Evolutionary conservation across 495 filamentous ascomycete genomes (phyloP).

Genomic region (Rhypophila decipiens): DNA sequence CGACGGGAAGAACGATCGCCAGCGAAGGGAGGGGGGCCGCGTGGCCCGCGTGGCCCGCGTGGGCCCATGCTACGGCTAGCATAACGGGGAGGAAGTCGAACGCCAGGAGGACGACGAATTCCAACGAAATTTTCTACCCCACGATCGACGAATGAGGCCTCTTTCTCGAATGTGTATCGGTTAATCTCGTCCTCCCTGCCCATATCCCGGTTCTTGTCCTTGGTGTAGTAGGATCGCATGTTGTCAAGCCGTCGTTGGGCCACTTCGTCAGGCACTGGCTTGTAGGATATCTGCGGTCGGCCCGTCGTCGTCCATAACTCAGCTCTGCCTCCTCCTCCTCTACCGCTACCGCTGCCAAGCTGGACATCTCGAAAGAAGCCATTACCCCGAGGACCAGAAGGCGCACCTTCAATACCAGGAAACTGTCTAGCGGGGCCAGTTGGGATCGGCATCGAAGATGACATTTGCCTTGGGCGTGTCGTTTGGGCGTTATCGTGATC

Average conservation of each 20-base stretch:
- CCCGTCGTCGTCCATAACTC: constrained; percentile 28
- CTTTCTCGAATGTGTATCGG: constrained; percentile 73
- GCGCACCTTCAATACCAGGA: constrained; percentile 34
- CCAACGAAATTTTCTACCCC: constrained; percentile 63
- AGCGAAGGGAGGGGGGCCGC: neutral
- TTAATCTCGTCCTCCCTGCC: constrained; percentile 57
- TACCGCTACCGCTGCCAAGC: constrained; percentile 1
- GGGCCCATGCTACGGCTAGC: constrained; percentile 1
- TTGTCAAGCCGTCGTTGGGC: constrained; percentile 60
- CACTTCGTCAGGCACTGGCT: constrained; percentile 45
- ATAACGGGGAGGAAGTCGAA: neutral
- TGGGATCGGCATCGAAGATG: constrained; percentile 24
- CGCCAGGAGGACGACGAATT: constrained; percentile 47
- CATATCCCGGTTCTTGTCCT: constrained; percentile 35
- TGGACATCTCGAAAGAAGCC: constrained; percentile 10
- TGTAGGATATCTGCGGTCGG: constrained; percentile 33
- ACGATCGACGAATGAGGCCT: constrained; percentile 62
- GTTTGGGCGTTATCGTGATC: constrained; percentile 34
- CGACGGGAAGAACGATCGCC: constrained; percentile 2
- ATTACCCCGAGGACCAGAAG: constrained; percentile 32
- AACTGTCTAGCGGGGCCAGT: constrained; percentile 33
- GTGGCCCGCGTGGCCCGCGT: constrained; percentile 4
- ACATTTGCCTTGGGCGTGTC: constrained; percentile 9
- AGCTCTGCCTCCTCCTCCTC: no score
- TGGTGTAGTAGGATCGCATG: constrained; percentile 51